phyloP scores from a whole-genome alignment of 371 early-diverging fungal genomes.

The Actinomucor elegans region DNA sequence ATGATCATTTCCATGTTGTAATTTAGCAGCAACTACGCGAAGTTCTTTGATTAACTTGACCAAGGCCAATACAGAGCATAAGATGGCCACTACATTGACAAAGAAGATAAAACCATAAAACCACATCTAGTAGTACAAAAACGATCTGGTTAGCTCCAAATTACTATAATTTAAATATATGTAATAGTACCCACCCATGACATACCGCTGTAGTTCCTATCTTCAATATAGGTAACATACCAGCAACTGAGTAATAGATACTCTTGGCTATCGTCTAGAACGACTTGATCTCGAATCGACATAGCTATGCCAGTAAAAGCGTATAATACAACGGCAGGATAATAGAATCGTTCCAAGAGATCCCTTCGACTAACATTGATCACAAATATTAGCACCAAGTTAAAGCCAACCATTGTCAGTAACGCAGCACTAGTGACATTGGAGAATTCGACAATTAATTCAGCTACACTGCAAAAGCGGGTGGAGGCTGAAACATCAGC shows the following conservation, averaged over 20 bases:
- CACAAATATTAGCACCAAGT: conserved; percentile 31
- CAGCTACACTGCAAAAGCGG: conserved; percentile 15
- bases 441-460: conserved; percentile 8
- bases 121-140: conserved; percentile 18
- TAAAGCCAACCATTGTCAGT: conserved; percentile 28
- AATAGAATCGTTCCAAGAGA: neutral
- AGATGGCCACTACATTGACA: conserved; percentile 14
- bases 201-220: neutral
- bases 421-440: conserved; percentile 14
- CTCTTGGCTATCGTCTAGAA: neutral
- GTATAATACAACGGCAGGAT: conserved; percentile 6
- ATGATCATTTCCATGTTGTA: neutral
- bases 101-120: conserved; percentile 28
- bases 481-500: neutral
- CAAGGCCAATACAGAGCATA: conserved; percentile 17
- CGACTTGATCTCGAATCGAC: conserved; percentile 2
- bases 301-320: conserved; percentile 8
- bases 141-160: neutral
- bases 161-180: neutral
- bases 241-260: neutral
- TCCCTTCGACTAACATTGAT: conserved; percentile 5
- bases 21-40: neutral
- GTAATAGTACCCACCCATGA: conserved; percentile 22
- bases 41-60: conserved; percentile 19
- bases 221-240: conserved; percentile 2